Evolutionary conservation across 2,329 filamentous ascomycete species (phyloP).

Genomic region (Colletotrichum siamense): DNA sequence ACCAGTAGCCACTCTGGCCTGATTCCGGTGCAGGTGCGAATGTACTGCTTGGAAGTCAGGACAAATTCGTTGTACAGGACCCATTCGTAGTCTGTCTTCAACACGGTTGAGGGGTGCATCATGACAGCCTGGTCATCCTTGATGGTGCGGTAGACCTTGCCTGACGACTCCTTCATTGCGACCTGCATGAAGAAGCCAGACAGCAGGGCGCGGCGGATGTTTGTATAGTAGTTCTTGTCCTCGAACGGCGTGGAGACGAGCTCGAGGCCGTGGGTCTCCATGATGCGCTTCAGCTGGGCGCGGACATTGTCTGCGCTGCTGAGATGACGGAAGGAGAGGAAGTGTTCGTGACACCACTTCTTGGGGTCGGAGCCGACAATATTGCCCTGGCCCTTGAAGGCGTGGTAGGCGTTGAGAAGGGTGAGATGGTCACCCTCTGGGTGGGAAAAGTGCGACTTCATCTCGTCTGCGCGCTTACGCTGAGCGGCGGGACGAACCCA

Average conservation of each 20-base stretch:
- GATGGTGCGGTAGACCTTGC: conserved; percentile 92
- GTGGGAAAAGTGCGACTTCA: conserved; percentile 94
- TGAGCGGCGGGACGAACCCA: conserved; percentile 87
- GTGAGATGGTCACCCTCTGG: conserved; percentile 94
- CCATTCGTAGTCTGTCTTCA: conserved; percentile 92
- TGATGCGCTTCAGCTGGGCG: conserved; percentile 89
- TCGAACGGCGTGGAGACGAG: conserved; percentile 89
- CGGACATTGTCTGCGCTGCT: conserved; percentile 95
- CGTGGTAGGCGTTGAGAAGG: conserved; percentile 96
- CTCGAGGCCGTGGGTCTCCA: conserved; percentile 90
- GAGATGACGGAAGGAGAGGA: conserved; percentile 86
- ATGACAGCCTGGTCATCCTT: conserved; percentile 96
- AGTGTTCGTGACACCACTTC: conserved; percentile 97
- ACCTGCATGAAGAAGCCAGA: conserved; percentile 99
- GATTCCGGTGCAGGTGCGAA: conserved; percentile 90
- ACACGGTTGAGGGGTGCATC: conserved; percentile 90
- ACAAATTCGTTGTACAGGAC: conserved; percentile 99
- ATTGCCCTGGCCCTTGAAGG: conserved; percentile 81
- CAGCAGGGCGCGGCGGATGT: conserved; percentile 91
- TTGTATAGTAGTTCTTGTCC: conserved; percentile 97
- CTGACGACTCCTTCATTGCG: conserved; percentile 86
- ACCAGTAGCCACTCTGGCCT: conserved; percentile 94
- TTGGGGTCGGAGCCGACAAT: conserved; percentile 73
- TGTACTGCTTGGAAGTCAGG: conserved; percentile 97
- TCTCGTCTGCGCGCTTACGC: conserved; percentile 92